Base-by-base conservation (phyloP, 768 basidiomycete species). In the Leccinum variicolor region DNA sequence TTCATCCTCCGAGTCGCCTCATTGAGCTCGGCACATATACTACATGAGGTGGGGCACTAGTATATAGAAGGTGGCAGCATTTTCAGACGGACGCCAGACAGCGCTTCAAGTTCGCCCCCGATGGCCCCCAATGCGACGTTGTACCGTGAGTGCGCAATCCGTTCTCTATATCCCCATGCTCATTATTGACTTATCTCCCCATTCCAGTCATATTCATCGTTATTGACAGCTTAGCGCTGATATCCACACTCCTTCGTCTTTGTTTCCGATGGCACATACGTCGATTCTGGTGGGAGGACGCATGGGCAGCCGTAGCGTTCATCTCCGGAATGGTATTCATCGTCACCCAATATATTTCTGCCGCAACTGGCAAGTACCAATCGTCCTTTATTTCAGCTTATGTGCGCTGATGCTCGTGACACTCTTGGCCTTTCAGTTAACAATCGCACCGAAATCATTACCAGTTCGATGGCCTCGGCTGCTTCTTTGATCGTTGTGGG, bases 191-290 rank as follows among this genome's bases (percentile, higher is more conserved):
- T n/a, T 41, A 4, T 41, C 9, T 33, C n/a, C 46, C 39, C 9
- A n/a, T n/a, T 39, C 36, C 36, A 66, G 64, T 61, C 9, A 6
- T 21, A 5, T 56, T 57, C 43, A 36, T 26, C 14, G 29, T 53
- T 15, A 3, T 58, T 17, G 46, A 58, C 13, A 39, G 52, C 39
- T 49, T 66, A 11, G 52, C 31, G 14, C 7, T 58, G 1, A 33
- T 58, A 4, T 53, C 63, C 39, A 63, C 64, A 1, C 25, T 66
- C 4, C 57, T 63, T 55, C 64, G 64, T 8, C n/a, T 66, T 19
- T 50, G 43, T 1, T 55, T 66, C 34, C 62, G 65, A 26, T 31
- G 56, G 11, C 52, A 26, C 26, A 58, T 66, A 51, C 62, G 46
- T 46, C 23, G 58, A 28, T 41, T 41, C 39, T 41, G 39, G 39